Base-by-base conservation (phyloP, 495 filamentous ascomycete species). In the Trichoderma reesei region DNA sequence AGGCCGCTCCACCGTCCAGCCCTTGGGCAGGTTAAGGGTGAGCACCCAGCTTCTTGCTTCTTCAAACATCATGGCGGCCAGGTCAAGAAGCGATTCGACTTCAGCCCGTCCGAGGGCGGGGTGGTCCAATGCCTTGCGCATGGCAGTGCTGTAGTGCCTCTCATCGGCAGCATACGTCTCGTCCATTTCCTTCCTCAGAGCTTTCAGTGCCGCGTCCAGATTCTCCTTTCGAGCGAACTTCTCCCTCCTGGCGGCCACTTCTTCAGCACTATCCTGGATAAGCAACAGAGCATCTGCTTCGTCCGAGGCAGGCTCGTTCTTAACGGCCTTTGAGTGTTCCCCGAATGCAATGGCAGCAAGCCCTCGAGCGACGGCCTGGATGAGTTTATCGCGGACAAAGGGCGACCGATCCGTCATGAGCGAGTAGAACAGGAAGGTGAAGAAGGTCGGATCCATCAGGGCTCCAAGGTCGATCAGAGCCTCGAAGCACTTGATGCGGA, bases 331-430 rank as follows among this genome's bases (percentile, higher is more conserved):
- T 59, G 39, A 67, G 61, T 13, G 72, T 69, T 89, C 86, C 37
- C 90, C 91, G 59, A 95, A 83, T 4, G 93, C 93, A 63, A 96
- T 82, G 63, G 85, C 82, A 3, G 90, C 95, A 39, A 99, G 79
- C 1, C 86, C 88, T 61, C 79, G 82, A 62, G 82, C 85, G 70
- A 98, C 86, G 0, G 87, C 71, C 64, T 79, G 78, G 64, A 89
- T 83, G 7, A 96, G 78, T 20, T 81, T 79, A 36, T 85, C 79
- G 20, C 95, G 87, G 38, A 96, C 80, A 72, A 86, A 93, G 2
- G 90, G 86, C 1, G 94, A 97, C 13, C 83, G 82, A 72, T 97
- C 93, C 5, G 83, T 85, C 31, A 84, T 88, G 70, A 95, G 77
- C 34, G 83, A 80, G 61, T 82, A 83, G 13, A 96, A 79, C 59